Evolutionary conservation across 2,329 filamentous ascomycete genomes (phyloP).

Genomic region (Aspergillus pseudonomiae): DNA sequence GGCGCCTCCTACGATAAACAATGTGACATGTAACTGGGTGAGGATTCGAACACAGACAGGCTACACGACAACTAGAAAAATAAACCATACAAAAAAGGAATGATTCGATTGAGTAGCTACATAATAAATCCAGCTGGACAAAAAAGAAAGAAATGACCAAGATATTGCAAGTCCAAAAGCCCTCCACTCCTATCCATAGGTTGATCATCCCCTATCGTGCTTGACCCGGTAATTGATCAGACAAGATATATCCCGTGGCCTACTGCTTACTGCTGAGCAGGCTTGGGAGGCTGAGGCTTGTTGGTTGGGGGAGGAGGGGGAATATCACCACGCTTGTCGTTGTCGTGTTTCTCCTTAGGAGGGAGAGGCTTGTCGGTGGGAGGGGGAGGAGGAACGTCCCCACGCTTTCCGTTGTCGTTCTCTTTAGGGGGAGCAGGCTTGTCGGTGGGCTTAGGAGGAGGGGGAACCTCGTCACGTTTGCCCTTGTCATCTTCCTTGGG

Average conservation of each 20-base stretch:
- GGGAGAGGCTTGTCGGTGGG: too few relatives aligned
- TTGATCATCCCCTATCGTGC: neutral
- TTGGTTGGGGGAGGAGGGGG: neutral
- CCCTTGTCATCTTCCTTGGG: neutral
- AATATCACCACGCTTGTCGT: neutral
- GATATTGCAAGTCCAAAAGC: too few relatives aligned
- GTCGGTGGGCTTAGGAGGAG: neutral
- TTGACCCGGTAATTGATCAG: too few relatives aligned
- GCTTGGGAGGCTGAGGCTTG: neutral
- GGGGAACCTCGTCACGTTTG: neutral
- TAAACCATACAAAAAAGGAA: neutral
- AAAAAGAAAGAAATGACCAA: neutral
- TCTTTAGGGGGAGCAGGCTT: neutral
- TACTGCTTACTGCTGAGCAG: neutral
- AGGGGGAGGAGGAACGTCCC: neutral
- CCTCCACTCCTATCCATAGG: neutral
- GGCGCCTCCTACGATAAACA: too few relatives aligned
- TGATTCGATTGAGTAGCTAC: neutral
- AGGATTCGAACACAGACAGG: neutral
- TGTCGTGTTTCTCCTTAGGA: neutral
- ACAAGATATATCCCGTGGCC: neutral
- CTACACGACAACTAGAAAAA: neutral
- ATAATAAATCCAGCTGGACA: neutral
- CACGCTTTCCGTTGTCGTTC: neutral
- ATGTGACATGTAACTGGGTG: neutral